A percentile compares a stretch with the other conserved stretches of the same genome.
Conservation (phyloP, 176 grass and related monocot species). For the Cenchrus purpureus region DNA sequence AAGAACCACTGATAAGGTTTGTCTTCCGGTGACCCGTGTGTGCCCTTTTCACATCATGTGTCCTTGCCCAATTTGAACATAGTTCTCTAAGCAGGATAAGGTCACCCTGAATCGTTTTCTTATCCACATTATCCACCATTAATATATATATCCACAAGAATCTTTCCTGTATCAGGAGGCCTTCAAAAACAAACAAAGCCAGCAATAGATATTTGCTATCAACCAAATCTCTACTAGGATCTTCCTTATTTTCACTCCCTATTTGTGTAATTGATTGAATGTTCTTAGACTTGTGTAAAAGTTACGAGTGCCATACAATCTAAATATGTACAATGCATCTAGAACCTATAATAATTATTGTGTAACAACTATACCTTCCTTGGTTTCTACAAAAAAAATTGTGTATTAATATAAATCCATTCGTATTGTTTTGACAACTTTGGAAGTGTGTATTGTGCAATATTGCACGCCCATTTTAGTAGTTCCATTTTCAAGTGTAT, state of each 20-base stretch:
- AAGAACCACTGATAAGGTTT: neutral
- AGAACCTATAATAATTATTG: neutral
- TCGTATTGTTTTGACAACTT: too few species aligned
- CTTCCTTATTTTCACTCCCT: neutral
- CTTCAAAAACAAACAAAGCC: neutral
- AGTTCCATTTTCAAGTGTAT: too few species aligned
- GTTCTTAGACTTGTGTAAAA: neutral
- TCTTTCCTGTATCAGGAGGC: neutral
- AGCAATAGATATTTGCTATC: neutral
- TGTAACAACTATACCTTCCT: neutral
- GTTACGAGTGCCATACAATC: neutral
- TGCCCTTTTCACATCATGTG: conserved; percentile 1
- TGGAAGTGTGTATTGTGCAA: too few species aligned
- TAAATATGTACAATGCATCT: neutral
- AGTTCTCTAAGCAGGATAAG: neutral
- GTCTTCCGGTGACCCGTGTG: neutral
- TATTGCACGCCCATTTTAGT: too few species aligned
- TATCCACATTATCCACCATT: neutral
- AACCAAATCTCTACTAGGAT: neutral
- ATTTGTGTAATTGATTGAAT: neutral
- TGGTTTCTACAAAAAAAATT: too few species aligned
- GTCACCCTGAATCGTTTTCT: conserved; percentile 14
- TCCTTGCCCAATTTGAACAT: neutral
- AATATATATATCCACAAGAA: neutral
- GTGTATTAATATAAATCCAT: too few species aligned